Conservation (phyloP, 2,329 filamentous ascomycete genomes). For the Claviceps monticola region DNA sequence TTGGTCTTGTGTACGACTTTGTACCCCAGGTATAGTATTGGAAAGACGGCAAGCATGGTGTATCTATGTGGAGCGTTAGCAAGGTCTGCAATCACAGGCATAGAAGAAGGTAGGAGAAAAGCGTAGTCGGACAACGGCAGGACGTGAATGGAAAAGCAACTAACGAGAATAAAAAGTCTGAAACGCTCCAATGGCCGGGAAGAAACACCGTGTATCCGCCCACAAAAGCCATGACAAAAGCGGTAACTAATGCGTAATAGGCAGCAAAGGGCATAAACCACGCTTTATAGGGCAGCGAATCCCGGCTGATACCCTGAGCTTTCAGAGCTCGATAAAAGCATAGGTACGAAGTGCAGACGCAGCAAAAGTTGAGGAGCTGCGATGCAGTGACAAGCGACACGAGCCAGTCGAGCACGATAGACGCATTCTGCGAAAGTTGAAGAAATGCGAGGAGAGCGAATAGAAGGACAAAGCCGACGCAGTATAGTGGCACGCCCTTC, state of each 20-base stretch:
- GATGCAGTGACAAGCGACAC: constrained; percentile 57
- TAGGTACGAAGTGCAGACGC: constrained; percentile 58
- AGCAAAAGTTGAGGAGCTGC: constrained; percentile 58
- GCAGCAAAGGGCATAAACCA: constrained; percentile 58
- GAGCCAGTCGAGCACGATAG: constrained; percentile 60
- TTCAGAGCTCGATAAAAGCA: constrained; percentile 56
- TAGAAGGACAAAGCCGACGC: constrained; percentile 49
- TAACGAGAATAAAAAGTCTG: constrained; percentile 59
- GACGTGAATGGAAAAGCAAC: constrained; percentile 7
- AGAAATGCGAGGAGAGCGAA: constrained; percentile 62
- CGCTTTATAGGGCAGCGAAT: constrained; percentile 56
- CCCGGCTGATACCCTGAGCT: constrained; percentile 54
- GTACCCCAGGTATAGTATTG: constrained; percentile 54
- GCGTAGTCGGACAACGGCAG: too few species aligned
- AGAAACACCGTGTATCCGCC: constrained; percentile 67
- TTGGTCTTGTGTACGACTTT: constrained; percentile 55
- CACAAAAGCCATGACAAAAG: constrained; percentile 58
- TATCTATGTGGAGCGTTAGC: constrained; percentile 29
- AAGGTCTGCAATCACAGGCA: neutral
- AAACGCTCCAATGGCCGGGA: constrained; percentile 46
- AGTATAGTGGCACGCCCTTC: constrained; percentile 60
- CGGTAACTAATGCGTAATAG: constrained; percentile 49
- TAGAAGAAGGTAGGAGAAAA: neutral
- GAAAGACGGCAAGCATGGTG: constrained; percentile 59
- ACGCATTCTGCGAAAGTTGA: constrained; percentile 50